A percentile compares a stretch with the other conserved stretches of the same genome.
Evolutionary conservation across 164 flowering plant genomes (phyloP).

Genomic region (Magnolia kwangsiensis): DNA sequence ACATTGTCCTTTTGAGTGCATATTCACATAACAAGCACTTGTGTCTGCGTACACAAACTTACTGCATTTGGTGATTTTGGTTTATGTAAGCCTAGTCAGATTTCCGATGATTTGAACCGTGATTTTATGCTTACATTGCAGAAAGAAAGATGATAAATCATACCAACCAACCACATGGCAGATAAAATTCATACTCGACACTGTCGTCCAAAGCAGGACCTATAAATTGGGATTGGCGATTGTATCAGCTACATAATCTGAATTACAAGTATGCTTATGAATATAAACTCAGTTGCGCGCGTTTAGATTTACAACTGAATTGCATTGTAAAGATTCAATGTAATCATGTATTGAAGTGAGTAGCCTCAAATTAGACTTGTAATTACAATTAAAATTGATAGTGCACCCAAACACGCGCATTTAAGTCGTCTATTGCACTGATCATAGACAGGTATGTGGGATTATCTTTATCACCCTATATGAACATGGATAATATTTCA

Average conservation of each 20-base stretch:
- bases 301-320: conserved; percentile 17
- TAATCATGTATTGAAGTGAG: too few relatives aligned
- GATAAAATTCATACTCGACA: conserved; percentile 28
- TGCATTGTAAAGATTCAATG: too few relatives aligned
- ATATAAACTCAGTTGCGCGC: conserved; percentile 7
- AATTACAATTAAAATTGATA: too few relatives aligned
- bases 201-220: conserved; percentile 15
- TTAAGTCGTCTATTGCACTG: too few relatives aligned
- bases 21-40: neutral
- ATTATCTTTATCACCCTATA: neutral
- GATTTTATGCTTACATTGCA: conserved; percentile 13
- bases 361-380: too few relatives aligned
- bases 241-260: conserved; percentile 29
- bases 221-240: conserved; percentile 28
- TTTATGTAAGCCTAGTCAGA: neutral
- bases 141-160: conserved; percentile 35
- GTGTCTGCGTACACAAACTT: neutral
- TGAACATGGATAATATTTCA: too few relatives aligned
- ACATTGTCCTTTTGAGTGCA: neutral
- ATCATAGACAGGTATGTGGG: too few relatives aligned
- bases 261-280: conserved; percentile 23
- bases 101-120: neutral
- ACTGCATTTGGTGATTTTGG: neutral
- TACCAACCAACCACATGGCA: conserved; percentile 57
- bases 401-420: too few relatives aligned